Percentiles rank a stretch among this genome's conserved stretches.
Evolutionary conservation across 2,329 filamentous ascomycete species (phyloP).

Genomic region (Trichoderma gracile): DNA sequence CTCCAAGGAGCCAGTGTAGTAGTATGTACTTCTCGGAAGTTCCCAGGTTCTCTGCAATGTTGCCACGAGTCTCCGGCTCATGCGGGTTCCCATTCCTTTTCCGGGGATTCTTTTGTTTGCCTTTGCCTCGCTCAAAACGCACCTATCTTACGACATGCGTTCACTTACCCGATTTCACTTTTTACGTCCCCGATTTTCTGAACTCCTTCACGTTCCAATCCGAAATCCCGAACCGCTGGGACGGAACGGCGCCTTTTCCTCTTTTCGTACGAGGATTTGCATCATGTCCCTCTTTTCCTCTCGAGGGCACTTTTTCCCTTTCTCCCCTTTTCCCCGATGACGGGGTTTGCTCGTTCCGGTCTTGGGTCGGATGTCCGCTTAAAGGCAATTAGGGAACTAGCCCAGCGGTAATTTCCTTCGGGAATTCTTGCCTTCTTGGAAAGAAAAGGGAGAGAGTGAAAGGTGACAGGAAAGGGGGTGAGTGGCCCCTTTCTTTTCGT

Average conservation of each 20-base stretch:
- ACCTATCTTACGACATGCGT: not conserved
- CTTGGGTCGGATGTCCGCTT: slow-evolving; percentile 3
- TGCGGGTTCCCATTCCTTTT: not conserved
- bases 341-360: slow-evolving; percentile 2
- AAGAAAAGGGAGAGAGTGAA: not conserved
- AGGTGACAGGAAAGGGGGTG: not conserved
- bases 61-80: not conserved
- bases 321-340: not conserved
- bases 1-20: no score
- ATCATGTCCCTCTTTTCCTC: not conserved
- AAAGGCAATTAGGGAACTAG: not conserved
- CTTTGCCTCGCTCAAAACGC: not conserved
- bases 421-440: not conserved
- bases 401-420: not conserved
- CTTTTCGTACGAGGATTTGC: not conserved
- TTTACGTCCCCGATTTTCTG: not conserved
- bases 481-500: not conserved
- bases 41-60: not conserved
- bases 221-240: not conserved
- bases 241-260: not conserved
- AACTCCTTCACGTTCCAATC: not conserved
- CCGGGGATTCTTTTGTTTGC: not conserved
- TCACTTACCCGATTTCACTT: no score
- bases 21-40: not conserved
- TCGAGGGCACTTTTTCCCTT: not conserved